Conservation (phyloP, 1,284 basidiomycete genomes). For the Lentinus polychrous region DNA sequence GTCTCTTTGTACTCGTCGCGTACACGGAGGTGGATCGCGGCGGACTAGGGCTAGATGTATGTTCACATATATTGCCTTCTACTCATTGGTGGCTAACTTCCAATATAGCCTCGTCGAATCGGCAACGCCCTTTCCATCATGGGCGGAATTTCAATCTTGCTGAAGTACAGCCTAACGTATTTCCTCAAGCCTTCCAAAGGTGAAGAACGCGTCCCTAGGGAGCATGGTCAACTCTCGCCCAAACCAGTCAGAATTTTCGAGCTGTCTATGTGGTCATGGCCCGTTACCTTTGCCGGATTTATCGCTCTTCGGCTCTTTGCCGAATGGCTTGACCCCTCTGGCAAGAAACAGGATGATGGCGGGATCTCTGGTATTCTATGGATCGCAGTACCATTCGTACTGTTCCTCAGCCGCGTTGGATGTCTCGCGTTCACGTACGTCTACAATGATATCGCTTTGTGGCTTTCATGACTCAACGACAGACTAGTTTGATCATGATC, state of each 20-base stretch:
- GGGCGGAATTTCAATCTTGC: conserved; percentile 29
- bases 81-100: neutral
- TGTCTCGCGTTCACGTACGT: conserved; percentile 33
- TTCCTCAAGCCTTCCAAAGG: conserved; percentile 19
- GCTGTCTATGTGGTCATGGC: conserved; percentile 28
- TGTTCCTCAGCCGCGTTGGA: conserved; percentile 28
- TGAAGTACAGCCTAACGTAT: conserved; percentile 30
- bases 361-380: conserved; percentile 21
- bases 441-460: too few species aligned
- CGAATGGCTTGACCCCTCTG: neutral
- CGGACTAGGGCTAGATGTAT: conserved; percentile 50
- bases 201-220: neutral
- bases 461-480: neutral
- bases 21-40: conserved; percentile 52
- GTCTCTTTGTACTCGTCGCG: conserved; percentile 58
- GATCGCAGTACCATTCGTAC: conserved; percentile 25
- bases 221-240: neutral
- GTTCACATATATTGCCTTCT: conserved; percentile 14
- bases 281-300: conserved; percentile 28
- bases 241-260: conserved; percentile 28
- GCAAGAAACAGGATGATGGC: conserved; percentile 8
- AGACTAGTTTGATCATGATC: conserved; percentile 51
- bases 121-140: conserved; percentile 48
- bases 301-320: conserved; percentile 21
- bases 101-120: conserved; percentile 46